Base-by-base conservation (phyloP, 352 stramenopile species). In the Phytophthora chlamydospora region DNA sequence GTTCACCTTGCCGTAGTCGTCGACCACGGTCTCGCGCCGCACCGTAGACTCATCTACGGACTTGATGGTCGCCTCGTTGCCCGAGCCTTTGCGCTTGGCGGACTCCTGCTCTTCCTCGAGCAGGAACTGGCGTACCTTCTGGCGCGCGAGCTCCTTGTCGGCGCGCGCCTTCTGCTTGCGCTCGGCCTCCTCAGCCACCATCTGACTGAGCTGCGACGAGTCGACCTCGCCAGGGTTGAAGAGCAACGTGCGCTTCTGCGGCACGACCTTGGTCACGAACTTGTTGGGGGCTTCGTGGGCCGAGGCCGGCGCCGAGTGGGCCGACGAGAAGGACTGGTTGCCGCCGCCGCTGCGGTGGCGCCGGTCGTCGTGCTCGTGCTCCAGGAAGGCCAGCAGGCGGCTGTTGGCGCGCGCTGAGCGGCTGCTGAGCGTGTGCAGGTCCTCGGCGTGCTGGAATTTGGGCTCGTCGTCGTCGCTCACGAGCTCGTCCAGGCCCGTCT, bases 331-430 rank as follows among this genome's bases (percentile, higher is more conserved):
- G 3, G 67, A 76, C 13, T 54, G 75, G 47, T 44, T 49, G 16
- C 38, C 27, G 24, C 78, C 74, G 24, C 78, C 74, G 12, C 73
- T 68, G 16, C 48, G 19, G 48, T 85, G 73, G n/a, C 83, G 44
- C 11, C 68, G 71, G 59, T 80, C 74, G 27, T 81, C 76, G 7
- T 70, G 57, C 47, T 89, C 82, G 11, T 83, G 60, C 2, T 71
- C 76, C 29, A 91, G 45, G 66, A 91, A 91, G 1, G 80, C 82
- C 48, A 76, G 29, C 29, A 91, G 58, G 3, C 72, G 73, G 68
- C 73, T 88, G 66, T 89, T 90, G 14, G 68, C 71, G 1, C 62
- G 68, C 58, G 70, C 54, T 7, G 56, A 45, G 14, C 74, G 55
- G 36, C 39, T 66, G 32, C 54, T 63, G 16, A 54, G 38, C 13